A percentile compares a stretch with the other conserved stretches of the same genome.
Conservation (phyloP, 768 basidiomycete species). For the Megacollybia marginata region DNA sequence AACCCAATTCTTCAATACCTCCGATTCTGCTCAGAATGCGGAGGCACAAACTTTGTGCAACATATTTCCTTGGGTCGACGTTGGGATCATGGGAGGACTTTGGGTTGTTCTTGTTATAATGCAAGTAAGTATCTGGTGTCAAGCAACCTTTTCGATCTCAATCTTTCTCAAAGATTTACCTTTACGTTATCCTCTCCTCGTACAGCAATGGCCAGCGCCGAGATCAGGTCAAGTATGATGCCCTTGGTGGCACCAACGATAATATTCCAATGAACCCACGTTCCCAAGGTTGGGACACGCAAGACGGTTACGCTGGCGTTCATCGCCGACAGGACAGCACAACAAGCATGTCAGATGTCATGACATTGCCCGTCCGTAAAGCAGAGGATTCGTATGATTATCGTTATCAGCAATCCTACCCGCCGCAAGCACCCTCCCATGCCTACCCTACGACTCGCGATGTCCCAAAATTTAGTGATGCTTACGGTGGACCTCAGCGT, state of each 20-base stretch:
- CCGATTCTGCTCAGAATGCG: conserved; percentile 21
- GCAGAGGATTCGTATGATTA: conserved; percentile 35
- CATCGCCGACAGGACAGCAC: conserved; percentile 51
- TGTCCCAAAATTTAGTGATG: conserved; percentile 29
- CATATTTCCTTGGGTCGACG: conserved; percentile 87
- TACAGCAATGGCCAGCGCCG: conserved; percentile 68
- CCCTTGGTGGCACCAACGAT: conserved; percentile 58
- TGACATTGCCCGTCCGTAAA: conserved; percentile 40
- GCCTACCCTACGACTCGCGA: conserved; percentile 31
- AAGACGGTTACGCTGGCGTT: conserved; percentile 26
- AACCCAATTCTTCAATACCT: conserved; percentile 41
- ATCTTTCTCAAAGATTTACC: conserved; percentile 33
- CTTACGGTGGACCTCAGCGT: conserved; percentile 18
- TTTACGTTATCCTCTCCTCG: conserved; percentile 38
- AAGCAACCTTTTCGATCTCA: background rate
- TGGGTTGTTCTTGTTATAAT: conserved; percentile 77
- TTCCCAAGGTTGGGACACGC: conserved; percentile 58
- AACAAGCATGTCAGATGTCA: conserved; percentile 47
- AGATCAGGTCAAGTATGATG: conserved; percentile 79
- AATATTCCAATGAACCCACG: conserved; percentile 57
- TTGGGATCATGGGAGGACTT: conserved; percentile 85
- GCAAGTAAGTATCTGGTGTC: conserved; percentile 44
- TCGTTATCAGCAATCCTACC: conserved; percentile 24
- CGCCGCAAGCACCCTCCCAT: conserved; percentile 15
- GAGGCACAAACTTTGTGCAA: conserved; percentile 75